Base-by-base conservation (phyloP, 495 filamentous ascomycete genomes). In the Terfezia claveryi region DNA sequence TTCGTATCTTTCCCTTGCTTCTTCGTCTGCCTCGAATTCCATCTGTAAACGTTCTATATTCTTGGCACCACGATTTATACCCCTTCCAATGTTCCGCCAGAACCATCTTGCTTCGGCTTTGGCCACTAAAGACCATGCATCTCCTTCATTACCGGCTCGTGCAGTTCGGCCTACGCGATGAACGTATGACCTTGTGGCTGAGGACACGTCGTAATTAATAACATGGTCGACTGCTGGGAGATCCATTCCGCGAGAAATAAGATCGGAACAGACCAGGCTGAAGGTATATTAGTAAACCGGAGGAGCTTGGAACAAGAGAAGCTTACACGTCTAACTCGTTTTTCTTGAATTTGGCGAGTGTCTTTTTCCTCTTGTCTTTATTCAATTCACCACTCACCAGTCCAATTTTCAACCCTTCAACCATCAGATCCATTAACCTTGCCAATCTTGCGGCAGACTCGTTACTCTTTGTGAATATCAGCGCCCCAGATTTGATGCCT, bases 191-290 rank as follows among this genome's bases (percentile, higher is more conserved):
- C 87, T 86, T 7, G 81, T 80, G 0, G 85, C 88, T 38, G 78
- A 85, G 1, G 91, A 92, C 50, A 95, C 82, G 65, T 98, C 91
- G 69, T 95, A 98, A 68, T 96, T 98, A 61, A 96, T 71, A 10
- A 96, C 86, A 59, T 93, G 82, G 23, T 78, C 78, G 23, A 96
- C 72, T 23, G 78, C 75, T 1, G 74, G 74, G 1, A 94, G 71
- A 64, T 98, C 91, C n/a, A 98, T 78, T 62, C 91, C 91, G 50
- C 92, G 83, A 1, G 89, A 82, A 1, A 89, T 87, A 23, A 89
- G 81, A 64, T 98, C 91, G 0, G 91, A 91, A 9, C 89, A 86
- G 38, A 95, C 80, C 10, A 95, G 78, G 44, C 94, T 74, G 2
- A 50, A 37, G 9, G 17, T n/a, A 36, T 53, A 32, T 54, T 63